Conservation (phyloP, 2,329 filamentous ascomycete species). For the Dactylellina drechsleri region DNA sequence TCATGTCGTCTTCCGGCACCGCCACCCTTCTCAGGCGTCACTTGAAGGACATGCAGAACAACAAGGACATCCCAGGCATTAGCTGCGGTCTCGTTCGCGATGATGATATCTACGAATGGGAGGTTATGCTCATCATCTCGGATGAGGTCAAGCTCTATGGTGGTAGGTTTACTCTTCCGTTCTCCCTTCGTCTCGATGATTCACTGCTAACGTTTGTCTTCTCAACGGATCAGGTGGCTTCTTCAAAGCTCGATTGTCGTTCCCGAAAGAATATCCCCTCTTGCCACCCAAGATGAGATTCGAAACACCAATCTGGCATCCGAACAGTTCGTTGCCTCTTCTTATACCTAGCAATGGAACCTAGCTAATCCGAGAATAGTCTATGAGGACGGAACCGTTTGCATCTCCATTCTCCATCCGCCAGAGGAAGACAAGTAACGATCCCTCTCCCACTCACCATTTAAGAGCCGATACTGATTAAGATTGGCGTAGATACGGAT, state of each 20-base stretch:
- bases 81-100: conserved; percentile 83
- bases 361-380: conserved; percentile 64
- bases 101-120: conserved; percentile 94
- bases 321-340: conserved; percentile 72
- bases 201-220: conserved; percentile 5
- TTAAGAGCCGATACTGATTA: conserved; percentile 16
- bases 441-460: not conserved
- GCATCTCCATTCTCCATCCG: conserved; percentile 96
- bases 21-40: conserved; percentile 82
- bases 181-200: not conserved
- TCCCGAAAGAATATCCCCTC: conserved; percentile 86
- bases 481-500: conserved; percentile 69
- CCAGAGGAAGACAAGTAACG: conserved; percentile 85
- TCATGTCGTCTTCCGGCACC: conserved; percentile 64
- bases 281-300: conserved; percentile 90
- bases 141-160: conserved; percentile 95
- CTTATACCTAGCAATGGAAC: not conserved
- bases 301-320: conserved; percentile 86
- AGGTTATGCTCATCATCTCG: conserved; percentile 98
- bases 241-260: conserved; percentile 85
- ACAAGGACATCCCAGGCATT: conserved; percentile 92
- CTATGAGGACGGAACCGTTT: conserved; percentile 85
- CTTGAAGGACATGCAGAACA: conserved; percentile 91
- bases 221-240: conserved; percentile 75
- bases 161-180: conserved; percentile 67